Evolutionary conservation across 768 basidiomycete genomes (phyloP), one percentile per base, ranked within the genome.

Genomic region (Calocera cornea): DNA sequence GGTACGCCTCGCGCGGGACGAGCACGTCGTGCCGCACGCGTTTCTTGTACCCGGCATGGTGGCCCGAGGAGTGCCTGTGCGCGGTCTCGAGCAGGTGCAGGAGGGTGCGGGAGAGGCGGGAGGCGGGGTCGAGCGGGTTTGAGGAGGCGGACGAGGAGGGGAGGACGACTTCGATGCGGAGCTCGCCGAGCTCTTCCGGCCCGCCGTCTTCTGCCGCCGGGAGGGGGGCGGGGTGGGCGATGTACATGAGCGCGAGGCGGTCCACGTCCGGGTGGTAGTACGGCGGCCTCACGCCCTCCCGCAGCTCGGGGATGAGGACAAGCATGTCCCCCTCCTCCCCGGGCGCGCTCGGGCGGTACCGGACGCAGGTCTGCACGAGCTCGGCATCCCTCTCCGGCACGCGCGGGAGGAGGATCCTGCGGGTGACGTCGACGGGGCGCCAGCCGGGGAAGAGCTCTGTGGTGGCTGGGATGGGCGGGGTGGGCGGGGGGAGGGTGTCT

Each of bases 41-140:
- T 74, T 97, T 97, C 76, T 85, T 83, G 78, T 95, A 97, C 66
- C 88, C 84, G 1, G 85, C 87, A 73, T 88, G 74, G 1, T 83
- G 82, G 1, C 95, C 94, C 85, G 87, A 90, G n/a, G 89, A 87
- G 72, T 95, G 90, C n/a, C 90, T 84, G 74, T 90, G 88, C 19
- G 94, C 74, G 0, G 89, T 86, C 68, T 93, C 90, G 12, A 97
- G 82, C 27, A 98, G 83, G 0, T 87, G 83, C 24, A 93, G 78
- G 36, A 85, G 86, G 0, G 92, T 97, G 33, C 94, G 84, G 71
- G 89, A 90, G 1, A 95, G 78, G 17, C 95, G 79, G 7, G 86
- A 84, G 69, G 83, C 80, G 0, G 78, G 76, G 71, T 86, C 84
- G 0, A 78, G n/a, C n/a, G n/a, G n/a, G 78, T 0, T 84, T 78